Evolutionary conservation across 768 basidiomycete species (phyloP).

Genomic region (Tylopilus sp.): DNA sequence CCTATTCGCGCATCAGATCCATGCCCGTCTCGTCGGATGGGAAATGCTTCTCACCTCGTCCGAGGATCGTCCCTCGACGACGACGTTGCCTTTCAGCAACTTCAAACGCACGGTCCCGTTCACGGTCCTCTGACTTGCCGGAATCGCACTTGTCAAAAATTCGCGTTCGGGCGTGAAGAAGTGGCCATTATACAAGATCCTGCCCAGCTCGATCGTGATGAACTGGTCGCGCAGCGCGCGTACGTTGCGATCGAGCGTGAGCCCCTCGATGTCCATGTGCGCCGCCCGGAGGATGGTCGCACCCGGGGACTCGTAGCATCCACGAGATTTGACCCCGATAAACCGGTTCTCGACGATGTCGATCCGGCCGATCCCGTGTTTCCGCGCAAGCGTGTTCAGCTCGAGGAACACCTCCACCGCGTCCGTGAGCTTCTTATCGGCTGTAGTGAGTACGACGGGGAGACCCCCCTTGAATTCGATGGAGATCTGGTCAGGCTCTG

Average conservation of each 20-base stretch:
- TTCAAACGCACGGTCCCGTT: constrained; percentile 90
- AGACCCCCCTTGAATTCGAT: constrained; percentile 88
- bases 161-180: constrained; percentile 99
- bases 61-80: constrained; percentile 88
- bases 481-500: constrained; percentile 69
- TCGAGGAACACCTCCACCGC: constrained; percentile 89
- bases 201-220: constrained; percentile 83
- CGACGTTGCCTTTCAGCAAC: constrained; percentile 94
- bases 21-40: too few species aligned
- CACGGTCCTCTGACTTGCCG: constrained; percentile 93
- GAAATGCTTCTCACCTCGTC: constrained; percentile 55
- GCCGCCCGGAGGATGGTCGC: constrained; percentile 95
- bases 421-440: constrained; percentile 77
- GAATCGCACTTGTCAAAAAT: constrained; percentile 87
- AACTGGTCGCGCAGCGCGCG: constrained; percentile 94
- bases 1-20: constrained; percentile 38
- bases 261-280: constrained; percentile 94
- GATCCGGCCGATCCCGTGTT: constrained; percentile 94
- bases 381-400: constrained; percentile 88
- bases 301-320: constrained; percentile 98
- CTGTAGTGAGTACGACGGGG: constrained; percentile 72
- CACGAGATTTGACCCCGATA: constrained; percentile 98
- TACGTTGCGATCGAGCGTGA: constrained; percentile 97
- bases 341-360: constrained; percentile 99
- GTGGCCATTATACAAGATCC: constrained; percentile 97